Base-by-base conservation (phyloP, 805 yeast species). In the Cyberlindnera sargentensis region DNA sequence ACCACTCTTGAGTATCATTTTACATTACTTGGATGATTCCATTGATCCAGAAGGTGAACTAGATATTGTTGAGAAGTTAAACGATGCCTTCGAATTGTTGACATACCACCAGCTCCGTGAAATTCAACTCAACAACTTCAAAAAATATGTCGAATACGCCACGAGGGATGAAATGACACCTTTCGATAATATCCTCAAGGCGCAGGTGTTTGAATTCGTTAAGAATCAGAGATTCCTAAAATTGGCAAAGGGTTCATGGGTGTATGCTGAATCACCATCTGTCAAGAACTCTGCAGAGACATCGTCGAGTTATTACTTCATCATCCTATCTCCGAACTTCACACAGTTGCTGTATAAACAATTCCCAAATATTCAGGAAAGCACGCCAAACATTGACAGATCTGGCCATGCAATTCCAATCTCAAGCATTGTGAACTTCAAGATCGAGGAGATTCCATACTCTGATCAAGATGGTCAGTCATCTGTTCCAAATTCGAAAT, bases 211-310 rank as follows among this genome's bases (percentile, higher is more conserved):
- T 45, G 82, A 79, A 33, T 84, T 84, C 58, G 88, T 86, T 11
- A 75, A 76, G 45, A 89, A 84, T 58, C 93, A 84, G 64, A 71
- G 91, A 53, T 78, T 82, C 37, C 62, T 84, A 45, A 81, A 79
- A 56, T 63, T 87, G 39, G 78, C 87, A 27, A 79, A 75, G 54
- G 95, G 95, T 2, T 74, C 84, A 2, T 87, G 95, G 95, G 90
- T 84, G 10, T 82, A 70, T 56, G 72, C 81, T 2, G 82, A 80
- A 32, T 66, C 72, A 41, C 88, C 84, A 23, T 47, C 62, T 9
- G 47, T 48, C 33, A 49, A 49, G n/a, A 43, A 45, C 40, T 40
- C 47, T 3, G 37, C 47, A n/a, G 50, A 48, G 35, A 59, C 52
- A 3, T 44, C 52, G 15, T 42, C 68, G 8, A 73, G 70, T 48